Evolutionary conservation across 495 filamentous ascomycete species (phyloP).

Genomic region (Aspergillus ostianus): DNA sequence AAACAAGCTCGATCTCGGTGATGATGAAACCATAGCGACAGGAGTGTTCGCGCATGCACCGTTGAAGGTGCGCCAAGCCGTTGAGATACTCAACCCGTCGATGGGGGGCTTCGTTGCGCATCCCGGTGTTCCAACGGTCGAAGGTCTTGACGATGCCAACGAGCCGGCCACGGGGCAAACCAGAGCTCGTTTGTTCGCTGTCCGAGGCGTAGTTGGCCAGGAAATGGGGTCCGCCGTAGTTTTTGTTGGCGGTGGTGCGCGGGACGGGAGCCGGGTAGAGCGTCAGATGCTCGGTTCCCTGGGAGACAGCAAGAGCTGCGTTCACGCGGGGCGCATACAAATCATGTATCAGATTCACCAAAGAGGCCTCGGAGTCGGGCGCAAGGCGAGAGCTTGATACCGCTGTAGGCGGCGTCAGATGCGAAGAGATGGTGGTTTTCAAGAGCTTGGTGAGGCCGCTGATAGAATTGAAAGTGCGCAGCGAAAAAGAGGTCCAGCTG

Average conservation of each 20-base stretch:
- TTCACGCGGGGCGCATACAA: conserved; percentile 79
- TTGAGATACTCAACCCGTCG: conserved; percentile 82
- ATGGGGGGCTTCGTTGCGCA: conserved; percentile 78
- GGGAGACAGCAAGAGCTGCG: conserved; percentile 67
- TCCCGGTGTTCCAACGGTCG: conserved; percentile 89
- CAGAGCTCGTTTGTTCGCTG: conserved; percentile 66
- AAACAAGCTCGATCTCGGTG: conserved; percentile 90
- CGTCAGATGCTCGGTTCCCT: conserved; percentile 57
- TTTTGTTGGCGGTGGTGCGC: conserved; percentile 50
- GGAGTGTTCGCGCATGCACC: conserved; percentile 86
- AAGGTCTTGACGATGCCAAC: conserved; percentile 87
- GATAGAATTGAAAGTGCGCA: conserved; percentile 69
- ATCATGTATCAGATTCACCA: conserved; percentile 65
- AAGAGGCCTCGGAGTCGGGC: conserved; percentile 70
- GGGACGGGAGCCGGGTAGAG: conserved; percentile 56
- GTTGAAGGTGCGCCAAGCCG: conserved; percentile 78
- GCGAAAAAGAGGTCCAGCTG: conserved; percentile 74
- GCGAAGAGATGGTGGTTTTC: conserved; percentile 60
- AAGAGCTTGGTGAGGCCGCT: conserved; percentile 72
- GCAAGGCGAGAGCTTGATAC: conserved; percentile 52
- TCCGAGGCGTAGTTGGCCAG: conserved; percentile 70
- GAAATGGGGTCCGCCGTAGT: conserved; percentile 57
- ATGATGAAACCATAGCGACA: conserved; percentile 94
- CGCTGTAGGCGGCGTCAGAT: conserved; percentile 60
- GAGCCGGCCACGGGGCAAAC: conserved; percentile 71